phyloP scores from a whole-genome alignment of 495 filamentous ascomycete species.

The Hypomontagnella monticulosa region DNA sequence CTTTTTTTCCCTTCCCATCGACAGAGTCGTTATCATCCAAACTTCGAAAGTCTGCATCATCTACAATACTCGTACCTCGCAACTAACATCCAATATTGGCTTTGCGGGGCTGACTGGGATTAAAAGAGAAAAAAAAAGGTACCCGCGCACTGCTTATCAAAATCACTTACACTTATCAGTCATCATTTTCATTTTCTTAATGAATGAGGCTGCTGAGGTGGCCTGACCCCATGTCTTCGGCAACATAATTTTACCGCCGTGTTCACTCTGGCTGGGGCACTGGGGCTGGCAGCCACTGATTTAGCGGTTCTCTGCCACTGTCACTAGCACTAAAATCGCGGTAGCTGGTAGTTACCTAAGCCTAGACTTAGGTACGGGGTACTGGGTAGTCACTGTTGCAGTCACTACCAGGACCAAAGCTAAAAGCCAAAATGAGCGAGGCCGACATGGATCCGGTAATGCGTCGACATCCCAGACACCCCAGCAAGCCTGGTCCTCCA shows the following conservation, averaged over 20 bases:
- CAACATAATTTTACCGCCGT: slow-evolving; percentile 44
- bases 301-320: slow-evolving; percentile 30
- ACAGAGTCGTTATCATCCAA: slow-evolving; percentile 6
- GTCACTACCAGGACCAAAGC: neutral
- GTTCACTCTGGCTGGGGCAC: slow-evolving; percentile 23
- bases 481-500: slow-evolving; percentile 32
- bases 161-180: slow-evolving; percentile 17
- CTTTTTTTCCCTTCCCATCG: neutral
- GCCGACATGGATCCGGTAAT: slow-evolving; percentile 41
- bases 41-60: slow-evolving; percentile 1
- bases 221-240: slow-evolving; percentile 46
- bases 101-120: slow-evolving; percentile 37
- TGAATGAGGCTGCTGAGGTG: slow-evolving; percentile 48
- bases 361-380: too few species aligned
- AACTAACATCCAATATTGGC: slow-evolving; percentile 6
- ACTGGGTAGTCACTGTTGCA: too few species aligned
- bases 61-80: neutral
- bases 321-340: slow-evolving; percentile 25
- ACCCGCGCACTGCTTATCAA: slow-evolving; percentile 21
- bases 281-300: slow-evolving; percentile 13
- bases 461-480: slow-evolving; percentile 36
- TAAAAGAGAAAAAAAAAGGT: slow-evolving; percentile 13
- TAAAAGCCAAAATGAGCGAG: slow-evolving; percentile 43
- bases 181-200: slow-evolving; percentile 2
- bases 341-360: neutral